Percentiles rank a stretch among this genome's conserved stretches.
Conservation (phyloP, 352 stramenopile species). For the Phytophthora tubulina region DNA sequence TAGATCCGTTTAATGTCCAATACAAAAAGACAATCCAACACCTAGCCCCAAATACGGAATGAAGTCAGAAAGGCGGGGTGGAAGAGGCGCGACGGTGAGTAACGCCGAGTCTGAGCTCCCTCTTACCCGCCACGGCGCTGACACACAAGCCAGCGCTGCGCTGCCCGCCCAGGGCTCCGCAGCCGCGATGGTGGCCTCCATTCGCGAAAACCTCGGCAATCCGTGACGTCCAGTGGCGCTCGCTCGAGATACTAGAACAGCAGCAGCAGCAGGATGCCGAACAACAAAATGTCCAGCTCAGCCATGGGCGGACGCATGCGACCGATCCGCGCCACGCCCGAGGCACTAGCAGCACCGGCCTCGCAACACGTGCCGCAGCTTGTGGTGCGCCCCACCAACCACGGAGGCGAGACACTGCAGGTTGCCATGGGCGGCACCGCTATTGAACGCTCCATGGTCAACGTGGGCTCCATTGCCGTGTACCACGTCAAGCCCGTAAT, state of each 20-base stretch:
- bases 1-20: slow-evolving; percentile 5
- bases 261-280: slow-evolving; percentile 38
- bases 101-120: slow-evolving; percentile 16
- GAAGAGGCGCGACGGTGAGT: slow-evolving; percentile 34
- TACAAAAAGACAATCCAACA: background rate
- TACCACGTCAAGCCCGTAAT: slow-evolving; percentile 66
- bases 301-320: slow-evolving; percentile 32
- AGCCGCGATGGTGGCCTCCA: slow-evolving; percentile 17
- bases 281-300: slow-evolving; percentile 48
- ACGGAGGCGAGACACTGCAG: slow-evolving; percentile 45
- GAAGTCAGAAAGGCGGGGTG: slow-evolving; percentile 22
- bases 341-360: slow-evolving; percentile 15
- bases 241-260: slow-evolving; percentile 14
- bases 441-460: slow-evolving; percentile 75
- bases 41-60: slow-evolving; percentile 30
- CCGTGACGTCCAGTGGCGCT: slow-evolving; percentile 4
- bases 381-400: slow-evolving; percentile 47
- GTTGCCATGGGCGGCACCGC: slow-evolving; percentile 69
- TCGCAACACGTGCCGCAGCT: slow-evolving; percentile 51
- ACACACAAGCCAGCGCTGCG: slow-evolving; percentile 36
- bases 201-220: slow-evolving; percentile 45
- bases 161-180: slow-evolving; percentile 5
- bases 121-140: slow-evolving; percentile 21
- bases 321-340: slow-evolving; percentile 35
- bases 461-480: slow-evolving; percentile 61